A percentile compares a stretch with the other conserved stretches of the same genome.
phyloP scores from a whole-genome alignment of 805 yeast species.

The Helenozyma rhizophorensis region DNA sequence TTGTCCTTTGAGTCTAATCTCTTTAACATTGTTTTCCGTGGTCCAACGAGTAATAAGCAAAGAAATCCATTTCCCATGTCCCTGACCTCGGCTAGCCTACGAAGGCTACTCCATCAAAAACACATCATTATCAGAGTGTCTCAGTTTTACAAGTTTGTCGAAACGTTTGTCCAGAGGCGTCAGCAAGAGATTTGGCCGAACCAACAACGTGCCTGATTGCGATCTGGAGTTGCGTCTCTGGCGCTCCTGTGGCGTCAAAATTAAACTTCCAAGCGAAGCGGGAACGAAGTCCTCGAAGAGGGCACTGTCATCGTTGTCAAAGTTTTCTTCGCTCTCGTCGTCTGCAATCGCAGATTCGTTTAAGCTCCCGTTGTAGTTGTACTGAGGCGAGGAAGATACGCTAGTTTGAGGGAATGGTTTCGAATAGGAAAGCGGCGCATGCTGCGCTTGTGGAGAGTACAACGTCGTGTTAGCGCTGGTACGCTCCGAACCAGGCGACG shows the following conservation, averaged over 20 bases:
- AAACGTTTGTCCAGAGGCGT: conserved; percentile 1
- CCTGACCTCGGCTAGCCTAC: too few relatives aligned
- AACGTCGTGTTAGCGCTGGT: neutral
- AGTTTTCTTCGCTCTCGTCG: conserved; percentile 25
- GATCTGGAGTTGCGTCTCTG: conserved; percentile 63
- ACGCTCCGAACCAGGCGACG: neutral
- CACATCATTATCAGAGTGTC: conserved; percentile 28
- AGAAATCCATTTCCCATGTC: too few relatives aligned
- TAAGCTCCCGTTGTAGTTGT: neutral
- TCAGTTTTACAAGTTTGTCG: neutral
- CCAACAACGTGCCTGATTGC: conserved; percentile 38
- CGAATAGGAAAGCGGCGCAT: neutral
- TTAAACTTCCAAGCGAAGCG: conserved; percentile 67
- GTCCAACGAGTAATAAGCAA: too few relatives aligned
- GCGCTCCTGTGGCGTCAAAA: conserved; percentile 74
- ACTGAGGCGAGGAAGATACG: conserved; percentile 5
- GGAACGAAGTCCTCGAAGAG: conserved; percentile 80
- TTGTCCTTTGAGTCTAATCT: too few relatives aligned
- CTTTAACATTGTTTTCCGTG: neutral
- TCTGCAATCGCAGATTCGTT: conserved; percentile 27
- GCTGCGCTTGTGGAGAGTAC: neutral
- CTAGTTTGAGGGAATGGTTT: conserved; percentile 1
- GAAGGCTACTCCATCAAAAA: conserved; percentile 39
- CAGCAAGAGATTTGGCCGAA: conserved; percentile 26
- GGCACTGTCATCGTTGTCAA: conserved; percentile 24